phyloP scores from a whole-genome alignment of 176 grass and related monocot species.

The Oryza glaberrima region DNA sequence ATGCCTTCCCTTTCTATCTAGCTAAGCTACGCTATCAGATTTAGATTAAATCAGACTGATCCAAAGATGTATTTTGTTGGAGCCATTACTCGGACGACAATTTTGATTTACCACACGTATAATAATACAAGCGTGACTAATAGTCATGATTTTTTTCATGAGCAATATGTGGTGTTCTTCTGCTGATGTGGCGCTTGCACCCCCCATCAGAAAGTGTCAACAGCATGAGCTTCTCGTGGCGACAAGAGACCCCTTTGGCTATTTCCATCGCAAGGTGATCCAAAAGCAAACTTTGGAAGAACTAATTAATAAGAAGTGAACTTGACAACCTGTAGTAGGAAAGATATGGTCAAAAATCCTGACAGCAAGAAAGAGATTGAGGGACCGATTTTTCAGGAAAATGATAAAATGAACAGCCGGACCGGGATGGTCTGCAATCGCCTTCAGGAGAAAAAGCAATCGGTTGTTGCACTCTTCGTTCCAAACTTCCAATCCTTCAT shows the following conservation, averaged over 20 bases:
- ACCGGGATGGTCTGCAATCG: background rate
- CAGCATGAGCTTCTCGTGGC: background rate
- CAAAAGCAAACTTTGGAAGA: background rate
- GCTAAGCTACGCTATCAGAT: background rate
- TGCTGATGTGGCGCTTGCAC: background rate
- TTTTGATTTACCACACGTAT: no score
- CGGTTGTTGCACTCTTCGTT: background rate
- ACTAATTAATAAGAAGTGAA: background rate
- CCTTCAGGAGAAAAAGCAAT: background rate
- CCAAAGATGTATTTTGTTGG: no score
- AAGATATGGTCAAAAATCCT: background rate
- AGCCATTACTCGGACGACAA: background rate
- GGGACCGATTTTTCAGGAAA: background rate
- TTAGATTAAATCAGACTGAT: no score
- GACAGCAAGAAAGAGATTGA: background rate
- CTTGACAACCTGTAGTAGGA: background rate
- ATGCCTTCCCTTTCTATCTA: background rate
- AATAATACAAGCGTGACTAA: no score
- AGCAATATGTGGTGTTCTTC: background rate
- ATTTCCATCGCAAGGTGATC: background rate
- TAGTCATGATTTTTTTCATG: background rate
- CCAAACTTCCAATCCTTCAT: background rate
- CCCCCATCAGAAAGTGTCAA: background rate
- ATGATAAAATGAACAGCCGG: background rate
- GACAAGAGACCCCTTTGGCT: background rate